Evolutionary conservation across 2,329 filamentous ascomycete genomes (phyloP), one percentile per base, ranked within the genome.

Genomic region (Stemphylium beticola): DNA sequence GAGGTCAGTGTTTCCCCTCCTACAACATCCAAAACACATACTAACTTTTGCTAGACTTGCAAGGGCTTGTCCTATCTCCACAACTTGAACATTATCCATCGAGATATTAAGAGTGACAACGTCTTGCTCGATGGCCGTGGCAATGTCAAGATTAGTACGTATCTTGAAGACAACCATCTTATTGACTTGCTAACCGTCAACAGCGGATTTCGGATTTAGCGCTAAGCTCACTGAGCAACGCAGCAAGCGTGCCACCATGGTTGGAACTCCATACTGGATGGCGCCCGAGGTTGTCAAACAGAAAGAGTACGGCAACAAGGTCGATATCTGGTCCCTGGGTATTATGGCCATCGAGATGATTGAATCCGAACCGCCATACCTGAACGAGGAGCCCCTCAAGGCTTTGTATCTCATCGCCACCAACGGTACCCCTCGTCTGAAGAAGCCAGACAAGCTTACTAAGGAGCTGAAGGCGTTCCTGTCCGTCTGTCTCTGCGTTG

Each of bases 261-360:
- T 99, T 50, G 95, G 95, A 62, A 99, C 95, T 31, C 95, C 95
- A 14, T 99, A 98, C 83, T 99, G 95, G 95, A 99, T 99, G 95
- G 95, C 95, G 8, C 95, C 95, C 33, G 95, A 99, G 77, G 95
- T 99, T 39, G 95, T 99, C 74, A 98, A 98, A 81, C 95, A 98
- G 76, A 98, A 98, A 81, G 93, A 97, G 77, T 99, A 99, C 71
- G 95, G 93, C 34, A 90, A 91, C 72, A 98, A 98, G 82, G 95
- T 98, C 60, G 95, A 99, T 73, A 96, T 98, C 73, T 99, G 95
- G 95, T 97, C 93, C 26, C 82, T 99, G 58, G 95, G 95, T 71
- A 99, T 99, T 79, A 99, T 98, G 95, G 93, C 95, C 20, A 98
- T 99, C 71, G 95, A 99, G 78, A 97, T 99, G 95, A 98, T 98